Evolutionary conservation across 179 eudicot species (phyloP).

Genomic region (Spergularia azorica): DNA sequence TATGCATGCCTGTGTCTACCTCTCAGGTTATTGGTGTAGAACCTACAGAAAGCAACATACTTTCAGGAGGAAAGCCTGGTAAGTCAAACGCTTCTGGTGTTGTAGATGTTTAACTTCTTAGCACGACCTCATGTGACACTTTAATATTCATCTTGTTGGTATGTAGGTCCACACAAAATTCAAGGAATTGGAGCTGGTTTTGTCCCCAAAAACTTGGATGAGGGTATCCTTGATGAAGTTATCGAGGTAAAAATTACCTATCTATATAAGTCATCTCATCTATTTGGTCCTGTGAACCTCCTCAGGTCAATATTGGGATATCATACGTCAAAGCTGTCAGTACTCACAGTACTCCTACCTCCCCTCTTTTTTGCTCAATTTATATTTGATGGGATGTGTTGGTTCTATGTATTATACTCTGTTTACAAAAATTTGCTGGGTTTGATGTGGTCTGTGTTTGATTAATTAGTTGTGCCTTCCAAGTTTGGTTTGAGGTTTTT

Average conservation of each 20-base stretch:
- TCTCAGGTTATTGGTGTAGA: conserved; percentile 78
- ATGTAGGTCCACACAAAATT: conserved; percentile 93
- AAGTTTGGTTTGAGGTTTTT: neutral
- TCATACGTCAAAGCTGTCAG: no score
- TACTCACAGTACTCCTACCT: no score
- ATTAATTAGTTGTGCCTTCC: neutral
- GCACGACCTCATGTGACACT: conserved; percentile 11
- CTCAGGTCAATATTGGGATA: neutral
- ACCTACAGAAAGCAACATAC: conserved; percentile 88
- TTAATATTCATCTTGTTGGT: conserved; percentile 18
- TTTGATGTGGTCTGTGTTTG: no score
- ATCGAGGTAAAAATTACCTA: conserved; percentile 54
- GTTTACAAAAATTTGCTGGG: no score
- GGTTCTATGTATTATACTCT: neutral
- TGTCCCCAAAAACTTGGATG: conserved; percentile 77
- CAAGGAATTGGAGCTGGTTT: conserved; percentile 99
- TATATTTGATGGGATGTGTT: neutral
- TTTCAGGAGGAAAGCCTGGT: conserved; percentile 98
- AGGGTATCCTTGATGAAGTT: conserved; percentile 76
- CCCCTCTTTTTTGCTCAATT: no score
- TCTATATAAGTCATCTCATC: neutral
- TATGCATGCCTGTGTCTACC: conserved; percentile 2
- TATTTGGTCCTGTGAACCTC: neutral
- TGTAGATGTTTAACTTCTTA: conserved; percentile 10
- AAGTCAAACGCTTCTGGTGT: conserved; percentile 24